Evolutionary conservation across 495 filamentous ascomycete genomes (phyloP).

Genomic region (Aspergillus indologenus): DNA sequence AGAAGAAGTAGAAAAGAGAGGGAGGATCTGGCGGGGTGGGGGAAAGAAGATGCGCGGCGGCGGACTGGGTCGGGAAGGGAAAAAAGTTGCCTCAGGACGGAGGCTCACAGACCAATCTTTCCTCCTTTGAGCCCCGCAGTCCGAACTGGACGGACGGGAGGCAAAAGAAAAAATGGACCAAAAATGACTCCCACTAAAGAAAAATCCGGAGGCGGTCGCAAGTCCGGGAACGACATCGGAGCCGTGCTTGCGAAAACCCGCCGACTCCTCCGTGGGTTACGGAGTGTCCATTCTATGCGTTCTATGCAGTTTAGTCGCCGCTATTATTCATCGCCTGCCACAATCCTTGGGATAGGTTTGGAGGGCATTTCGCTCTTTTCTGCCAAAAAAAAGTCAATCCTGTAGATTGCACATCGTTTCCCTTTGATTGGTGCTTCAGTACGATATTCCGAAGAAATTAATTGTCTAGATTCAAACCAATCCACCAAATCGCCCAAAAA

Average conservation of each 20-base stretch:
- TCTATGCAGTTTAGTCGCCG: conserved; percentile 1
- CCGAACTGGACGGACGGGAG: too few species aligned
- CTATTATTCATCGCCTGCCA: conserved; percentile 1
- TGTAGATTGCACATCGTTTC: background rate
- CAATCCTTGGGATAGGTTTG: background rate
- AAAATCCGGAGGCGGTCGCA: too few species aligned
- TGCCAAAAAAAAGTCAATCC: too few species aligned
- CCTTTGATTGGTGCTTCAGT: background rate
- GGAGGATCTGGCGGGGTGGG: conserved; percentile 5
- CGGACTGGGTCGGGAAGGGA: background rate
- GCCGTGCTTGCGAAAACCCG: background rate
- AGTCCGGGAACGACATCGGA: conserved; percentile 21
- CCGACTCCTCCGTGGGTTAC: too few species aligned
- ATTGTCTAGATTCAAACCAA: background rate
- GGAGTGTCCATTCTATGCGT: too few species aligned
- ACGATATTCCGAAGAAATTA: background rate
- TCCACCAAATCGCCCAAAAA: background rate
- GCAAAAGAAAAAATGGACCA: background rate
- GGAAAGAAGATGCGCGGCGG: background rate
- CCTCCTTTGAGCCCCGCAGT: conserved; percentile 14
- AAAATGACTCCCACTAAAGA: too few species aligned
- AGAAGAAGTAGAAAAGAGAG: conserved; percentile 9
- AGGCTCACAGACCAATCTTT: background rate
- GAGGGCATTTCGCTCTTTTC: too few species aligned
- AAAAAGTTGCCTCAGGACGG: conserved; percentile 22